phyloP scores from a whole-genome alignment of 164 flowering plant genomes.

The Umbilicus rupestris region DNA sequence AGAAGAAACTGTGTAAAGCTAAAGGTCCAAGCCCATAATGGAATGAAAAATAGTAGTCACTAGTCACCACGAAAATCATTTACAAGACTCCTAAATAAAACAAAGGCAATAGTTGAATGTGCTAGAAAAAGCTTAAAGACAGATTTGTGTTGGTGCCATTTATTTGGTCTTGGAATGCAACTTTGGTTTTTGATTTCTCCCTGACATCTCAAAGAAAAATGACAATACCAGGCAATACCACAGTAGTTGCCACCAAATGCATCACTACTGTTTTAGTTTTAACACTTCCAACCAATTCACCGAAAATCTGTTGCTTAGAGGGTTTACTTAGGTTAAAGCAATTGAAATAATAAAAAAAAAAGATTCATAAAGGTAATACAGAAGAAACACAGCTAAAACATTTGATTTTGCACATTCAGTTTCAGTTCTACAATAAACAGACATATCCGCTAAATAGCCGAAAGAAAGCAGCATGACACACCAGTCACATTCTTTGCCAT shows the following conservation, averaged over 20 bases:
- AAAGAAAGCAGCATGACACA: slow-evolving; percentile 17
- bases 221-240: neutral
- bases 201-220: neutral
- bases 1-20: neutral
- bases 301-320: neutral
- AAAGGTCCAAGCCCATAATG: neutral
- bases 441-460: neutral
- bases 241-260: neutral
- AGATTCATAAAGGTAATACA: neutral
- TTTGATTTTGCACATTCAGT: neutral
- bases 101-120: neutral
- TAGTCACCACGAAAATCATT: neutral
- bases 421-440: neutral
- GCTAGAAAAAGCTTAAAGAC: neutral
- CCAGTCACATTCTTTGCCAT: slow-evolving; percentile 98
- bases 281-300: neutral
- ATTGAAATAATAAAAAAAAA: neutral
- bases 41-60: neutral
- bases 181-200: neutral
- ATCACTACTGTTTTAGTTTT: neutral
- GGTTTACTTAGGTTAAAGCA: neutral
- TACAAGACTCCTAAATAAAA: neutral
- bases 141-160: neutral
- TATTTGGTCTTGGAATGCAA: neutral
- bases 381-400: neutral